Percentiles rank a stretch among this genome's conserved stretches.
phyloP scores from a whole-genome alignment of 1,139 yeast species.

The Magnusiomyces suaveolens region DNA sequence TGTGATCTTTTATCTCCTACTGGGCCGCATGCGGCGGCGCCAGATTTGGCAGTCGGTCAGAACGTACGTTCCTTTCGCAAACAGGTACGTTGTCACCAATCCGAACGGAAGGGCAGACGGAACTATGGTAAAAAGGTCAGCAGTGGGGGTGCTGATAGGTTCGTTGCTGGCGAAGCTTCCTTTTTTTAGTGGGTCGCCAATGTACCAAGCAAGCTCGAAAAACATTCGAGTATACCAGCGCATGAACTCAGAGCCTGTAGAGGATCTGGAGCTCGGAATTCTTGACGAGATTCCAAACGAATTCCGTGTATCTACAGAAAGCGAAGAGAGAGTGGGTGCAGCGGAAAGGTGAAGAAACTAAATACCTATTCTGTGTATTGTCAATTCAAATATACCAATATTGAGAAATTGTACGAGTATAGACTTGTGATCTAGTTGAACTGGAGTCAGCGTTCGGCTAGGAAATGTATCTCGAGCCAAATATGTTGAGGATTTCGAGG shows the following conservation, averaged over 20 bases:
- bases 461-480: too few species aligned
- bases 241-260: slow-evolving; percentile 1
- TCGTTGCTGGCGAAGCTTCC: not conserved
- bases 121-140: not conserved
- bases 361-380: too few species aligned
- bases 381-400: too few species aligned
- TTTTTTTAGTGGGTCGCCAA: not conserved
- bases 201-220: slow-evolving; percentile 12
- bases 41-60: slow-evolving; percentile 24
- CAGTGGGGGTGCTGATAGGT: not conserved
- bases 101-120: not conserved
- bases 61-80: slow-evolving; percentile 14
- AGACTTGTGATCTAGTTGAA: too few species aligned
- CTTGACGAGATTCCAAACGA: not conserved
- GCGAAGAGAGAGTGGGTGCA: not conserved
- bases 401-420: too few species aligned
- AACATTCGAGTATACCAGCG: slow-evolving; percentile 5
- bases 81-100: not conserved
- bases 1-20: slow-evolving; percentile 40
- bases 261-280: slow-evolving; percentile 8
- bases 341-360: not conserved
- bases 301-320: not conserved
- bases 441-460: too few species aligned
- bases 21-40: slow-evolving; percentile 37
- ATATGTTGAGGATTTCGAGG: too few species aligned